Percentiles rank a stretch among this genome's conserved stretches.
Evolutionary conservation across 2,329 filamentous ascomycete genomes (phyloP).

Genomic region (Aspergillus sp.): DNA sequence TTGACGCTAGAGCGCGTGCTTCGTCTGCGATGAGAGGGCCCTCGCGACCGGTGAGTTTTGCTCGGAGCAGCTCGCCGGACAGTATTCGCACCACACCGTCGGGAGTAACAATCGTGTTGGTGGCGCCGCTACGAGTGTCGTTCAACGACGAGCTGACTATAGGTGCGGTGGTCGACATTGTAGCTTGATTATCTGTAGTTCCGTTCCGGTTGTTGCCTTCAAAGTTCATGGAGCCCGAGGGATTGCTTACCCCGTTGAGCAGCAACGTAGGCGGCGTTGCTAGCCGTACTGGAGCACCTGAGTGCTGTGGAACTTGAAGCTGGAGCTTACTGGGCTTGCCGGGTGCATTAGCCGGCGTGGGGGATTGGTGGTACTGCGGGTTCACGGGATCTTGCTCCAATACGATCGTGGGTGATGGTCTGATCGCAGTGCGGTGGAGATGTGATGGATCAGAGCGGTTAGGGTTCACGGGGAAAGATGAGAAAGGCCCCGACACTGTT

Average conservation of each 20-base stretch:
- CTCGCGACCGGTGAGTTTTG: slow-evolving; percentile 34
- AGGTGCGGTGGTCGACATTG: slow-evolving; percentile 5
- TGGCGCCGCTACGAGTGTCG: slow-evolving; percentile 14
- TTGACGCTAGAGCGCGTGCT: slow-evolving; percentile 36
- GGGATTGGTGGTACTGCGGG: slow-evolving; percentile 32
- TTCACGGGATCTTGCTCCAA: slow-evolving; percentile 44
- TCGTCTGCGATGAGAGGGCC: slow-evolving; percentile 36
- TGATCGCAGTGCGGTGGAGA: slow-evolving; percentile 44
- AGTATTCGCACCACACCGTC: slow-evolving; percentile 40
- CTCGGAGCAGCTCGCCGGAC: slow-evolving; percentile 37
- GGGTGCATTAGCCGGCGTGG: slow-evolving; percentile 27
- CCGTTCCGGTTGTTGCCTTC: slow-evolving; percentile 24
- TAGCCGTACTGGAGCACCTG: slow-evolving; percentile 46
- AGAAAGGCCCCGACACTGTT: slow-evolving; percentile 67
- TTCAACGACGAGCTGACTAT: slow-evolving; percentile 13
- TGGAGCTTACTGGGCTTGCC: slow-evolving; percentile 46
- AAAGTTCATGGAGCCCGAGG: slow-evolving; percentile 22
- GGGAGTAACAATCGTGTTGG: slow-evolving; percentile 26
- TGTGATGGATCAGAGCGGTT: slow-evolving; percentile 53
- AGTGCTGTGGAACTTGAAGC: slow-evolving; percentile 47
- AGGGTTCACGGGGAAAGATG: slow-evolving; percentile 69
- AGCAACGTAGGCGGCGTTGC: slow-evolving; percentile 48
- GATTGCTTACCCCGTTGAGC: slow-evolving; percentile 42
- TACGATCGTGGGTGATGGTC: slow-evolving; percentile 47
- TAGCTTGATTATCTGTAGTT: slow-evolving; percentile 14